Percentiles rank a stretch among this genome's conserved stretches.
phyloP scores from a whole-genome alignment of 345 rosid species.

The Isatis tinctoria region DNA sequence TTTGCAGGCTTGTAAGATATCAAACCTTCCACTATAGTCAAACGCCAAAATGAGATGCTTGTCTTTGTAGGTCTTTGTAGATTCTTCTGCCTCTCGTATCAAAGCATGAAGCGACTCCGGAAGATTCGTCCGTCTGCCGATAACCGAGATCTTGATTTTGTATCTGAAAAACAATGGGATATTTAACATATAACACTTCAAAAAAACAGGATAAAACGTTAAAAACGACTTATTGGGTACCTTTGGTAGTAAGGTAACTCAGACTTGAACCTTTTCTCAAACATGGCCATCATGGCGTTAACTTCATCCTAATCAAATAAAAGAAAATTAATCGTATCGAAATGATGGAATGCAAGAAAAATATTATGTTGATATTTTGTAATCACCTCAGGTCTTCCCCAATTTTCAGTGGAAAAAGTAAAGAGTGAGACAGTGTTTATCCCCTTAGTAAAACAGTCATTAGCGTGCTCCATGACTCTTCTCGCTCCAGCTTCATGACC shows the following conservation, averaged over 20 bases:
- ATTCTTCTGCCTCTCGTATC: slow-evolving; percentile 38
- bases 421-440: slow-evolving; percentile 57
- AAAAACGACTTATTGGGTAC: slow-evolving; percentile 23
- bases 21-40: slow-evolving; percentile 60
- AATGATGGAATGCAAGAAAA: not conserved
- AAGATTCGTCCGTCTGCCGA: slow-evolving; percentile 49
- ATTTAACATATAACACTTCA: not conserved
- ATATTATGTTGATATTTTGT: not conserved
- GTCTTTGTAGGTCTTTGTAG: slow-evolving; percentile 35
- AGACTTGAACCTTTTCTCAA: slow-evolving; percentile 32
- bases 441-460: slow-evolving; percentile 39
- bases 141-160: slow-evolving; percentile 39
- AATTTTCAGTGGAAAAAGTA: slow-evolving; percentile 66
- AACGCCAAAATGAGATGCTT: slow-evolving; percentile 55
- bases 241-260: slow-evolving; percentile 39
- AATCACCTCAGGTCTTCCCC: slow-evolving; percentile 56
- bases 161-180: not conserved
- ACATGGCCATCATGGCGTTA: slow-evolving; percentile 51
- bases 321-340: not conserved
- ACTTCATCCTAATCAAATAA: slow-evolving; percentile 50
- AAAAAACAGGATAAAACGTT: not conserved
- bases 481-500: slow-evolving; percentile 59
- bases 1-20: slow-evolving; percentile 53
- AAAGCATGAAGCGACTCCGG: slow-evolving; percentile 32
- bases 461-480: slow-evolving; percentile 35